phyloP scores from a whole-genome alignment of 169 alveolate genomes.

The Cryptosporidium viatorum region DNA sequence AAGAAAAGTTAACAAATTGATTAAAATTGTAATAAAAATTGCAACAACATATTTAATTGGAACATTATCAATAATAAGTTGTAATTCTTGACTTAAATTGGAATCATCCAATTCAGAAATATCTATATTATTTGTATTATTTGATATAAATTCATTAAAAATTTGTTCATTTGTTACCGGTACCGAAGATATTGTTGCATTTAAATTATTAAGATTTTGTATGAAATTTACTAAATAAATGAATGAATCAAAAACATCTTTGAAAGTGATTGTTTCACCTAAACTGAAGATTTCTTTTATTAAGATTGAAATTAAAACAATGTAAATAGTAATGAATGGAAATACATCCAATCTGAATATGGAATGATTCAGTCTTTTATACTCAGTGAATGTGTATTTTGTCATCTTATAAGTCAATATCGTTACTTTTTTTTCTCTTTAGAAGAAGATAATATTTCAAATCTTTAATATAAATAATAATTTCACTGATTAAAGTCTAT shows the following conservation, averaged over 20 bases:
- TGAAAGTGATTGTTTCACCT: constrained; percentile 6
- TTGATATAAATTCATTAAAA: not conserved
- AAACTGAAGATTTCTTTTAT: not conserved
- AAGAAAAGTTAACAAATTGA: constrained; percentile 9
- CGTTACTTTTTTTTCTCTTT: not conserved
- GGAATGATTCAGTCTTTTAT: not conserved
- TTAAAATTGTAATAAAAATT: not conserved
- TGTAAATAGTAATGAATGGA: constrained; percentile 36
- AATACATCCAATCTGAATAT: constrained; percentile 53
- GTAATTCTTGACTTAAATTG: constrained; percentile 25
- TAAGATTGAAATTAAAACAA: not conserved
- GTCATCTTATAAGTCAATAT: not conserved
- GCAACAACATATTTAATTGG: not conserved
- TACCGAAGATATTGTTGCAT: not conserved
- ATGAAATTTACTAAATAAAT: constrained; percentile 9
- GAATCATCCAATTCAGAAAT: not conserved
- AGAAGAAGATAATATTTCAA: not conserved
- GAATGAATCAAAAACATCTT: constrained; percentile 4
- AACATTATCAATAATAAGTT: constrained; percentile 26
- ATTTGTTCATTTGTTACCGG: not conserved
- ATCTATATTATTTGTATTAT: not conserved
- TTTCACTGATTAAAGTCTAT: not conserved
- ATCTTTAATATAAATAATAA: not conserved
- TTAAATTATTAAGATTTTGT: not conserved
- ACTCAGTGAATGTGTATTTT: constrained; percentile 27